These are phyloP conservation scores for Pezicula carpinea DNA, from an alignment of 2,329 filamentous ascomycete species.

Conservation along the genomic window DNA sequence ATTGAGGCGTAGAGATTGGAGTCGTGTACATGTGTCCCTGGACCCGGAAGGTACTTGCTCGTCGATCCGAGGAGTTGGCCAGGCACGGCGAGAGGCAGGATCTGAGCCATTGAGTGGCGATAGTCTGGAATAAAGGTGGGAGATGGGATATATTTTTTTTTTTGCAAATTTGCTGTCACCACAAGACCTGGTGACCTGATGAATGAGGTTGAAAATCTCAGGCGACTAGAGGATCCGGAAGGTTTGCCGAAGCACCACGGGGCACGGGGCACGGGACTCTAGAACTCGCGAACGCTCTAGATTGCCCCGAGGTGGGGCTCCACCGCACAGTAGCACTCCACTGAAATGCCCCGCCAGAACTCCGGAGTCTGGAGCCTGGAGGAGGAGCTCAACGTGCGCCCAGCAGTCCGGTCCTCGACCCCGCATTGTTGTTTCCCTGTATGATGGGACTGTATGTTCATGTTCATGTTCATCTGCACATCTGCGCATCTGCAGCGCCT, in stretches of 20 bases:
- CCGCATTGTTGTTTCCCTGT: not conserved
- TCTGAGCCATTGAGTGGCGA: conserved; percentile 21
- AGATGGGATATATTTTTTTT: not conserved
- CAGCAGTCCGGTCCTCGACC: not conserved
- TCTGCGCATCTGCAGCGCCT: not conserved
- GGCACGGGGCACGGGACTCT: too few relatives aligned
- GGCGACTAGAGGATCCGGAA: not conserved
- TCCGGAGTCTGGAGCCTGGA: too few relatives aligned
- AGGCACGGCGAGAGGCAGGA: conserved; percentile 58
- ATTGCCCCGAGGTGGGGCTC: too few relatives aligned
- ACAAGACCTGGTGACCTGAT: too few relatives aligned
- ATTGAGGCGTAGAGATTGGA: conserved; percentile 77
- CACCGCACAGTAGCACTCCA: too few relatives aligned
- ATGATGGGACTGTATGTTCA: not conserved
- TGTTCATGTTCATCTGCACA: too few relatives aligned
- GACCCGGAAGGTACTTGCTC: conserved; percentile 64
- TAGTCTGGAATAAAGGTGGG: not conserved
- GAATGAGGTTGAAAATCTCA: conserved; percentile 10
- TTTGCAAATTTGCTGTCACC: not conserved
- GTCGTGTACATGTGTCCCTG: conserved; percentile 79
- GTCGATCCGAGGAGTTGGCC: conserved; percentile 73
- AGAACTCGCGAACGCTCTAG: too few relatives aligned
- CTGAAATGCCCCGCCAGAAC: too few relatives aligned
- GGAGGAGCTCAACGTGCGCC: not conserved
- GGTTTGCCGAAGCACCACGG: not conserved